phyloP scores from a whole-genome alignment of 495 filamentous ascomycete genomes.

The Penicillium angulare region DNA sequence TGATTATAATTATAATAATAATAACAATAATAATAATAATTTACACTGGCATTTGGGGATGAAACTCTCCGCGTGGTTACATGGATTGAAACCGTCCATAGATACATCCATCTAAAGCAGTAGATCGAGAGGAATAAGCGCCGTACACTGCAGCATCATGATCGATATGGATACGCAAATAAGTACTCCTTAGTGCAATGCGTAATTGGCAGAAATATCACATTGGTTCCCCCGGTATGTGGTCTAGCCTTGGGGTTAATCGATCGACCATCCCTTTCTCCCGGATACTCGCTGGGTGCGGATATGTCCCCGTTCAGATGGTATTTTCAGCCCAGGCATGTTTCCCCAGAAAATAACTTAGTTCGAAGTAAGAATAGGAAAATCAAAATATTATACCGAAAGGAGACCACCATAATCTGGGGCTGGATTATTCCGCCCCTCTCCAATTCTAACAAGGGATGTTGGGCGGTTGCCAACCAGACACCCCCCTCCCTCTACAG shows the following conservation, averaged over 20 bases:
- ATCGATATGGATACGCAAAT: background rate
- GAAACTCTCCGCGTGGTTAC: too few species aligned
- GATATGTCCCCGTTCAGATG: background rate
- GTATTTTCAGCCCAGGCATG: background rate
- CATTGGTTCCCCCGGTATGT: conserved; percentile 27
- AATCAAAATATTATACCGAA: background rate
- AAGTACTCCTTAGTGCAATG: too few species aligned
- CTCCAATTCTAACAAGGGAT: background rate
- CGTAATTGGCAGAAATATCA: conserved; percentile 15
- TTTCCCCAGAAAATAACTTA: background rate
- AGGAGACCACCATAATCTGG: background rate
- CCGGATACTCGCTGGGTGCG: conserved; percentile 15
- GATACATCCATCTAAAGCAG: too few species aligned
- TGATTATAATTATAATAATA: too few species aligned
- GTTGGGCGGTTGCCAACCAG: background rate
- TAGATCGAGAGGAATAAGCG: background rate
- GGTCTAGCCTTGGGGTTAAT: conserved; percentile 17
- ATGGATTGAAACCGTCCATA: too few species aligned
- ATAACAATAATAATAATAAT: too few species aligned
- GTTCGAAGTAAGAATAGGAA: background rate
- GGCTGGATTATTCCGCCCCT: background rate
- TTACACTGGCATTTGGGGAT: too few species aligned
- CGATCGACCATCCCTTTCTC: conserved; percentile 21
- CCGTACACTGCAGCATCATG: background rate
- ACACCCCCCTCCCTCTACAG: background rate